Evolutionary conservation across 139 green algal genomes (phyloP).

Genomic region (Micractinium sp.): DNA sequence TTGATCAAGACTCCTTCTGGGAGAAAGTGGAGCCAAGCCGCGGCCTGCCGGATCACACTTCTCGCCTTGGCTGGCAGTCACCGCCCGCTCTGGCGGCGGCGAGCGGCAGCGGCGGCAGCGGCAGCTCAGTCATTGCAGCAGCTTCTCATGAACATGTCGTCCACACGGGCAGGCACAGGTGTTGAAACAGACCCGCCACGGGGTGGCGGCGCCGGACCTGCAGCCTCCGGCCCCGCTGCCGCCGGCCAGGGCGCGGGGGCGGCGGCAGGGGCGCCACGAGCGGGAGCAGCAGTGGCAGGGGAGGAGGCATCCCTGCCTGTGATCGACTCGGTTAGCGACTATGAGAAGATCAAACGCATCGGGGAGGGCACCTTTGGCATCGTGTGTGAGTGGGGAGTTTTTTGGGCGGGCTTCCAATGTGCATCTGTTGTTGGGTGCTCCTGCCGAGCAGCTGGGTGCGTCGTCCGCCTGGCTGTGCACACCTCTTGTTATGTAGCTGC

Average conservation of each 20-base stretch:
- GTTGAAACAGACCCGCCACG: too few relatives aligned
- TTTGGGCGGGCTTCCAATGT: too few relatives aligned
- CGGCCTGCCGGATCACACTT: too few relatives aligned
- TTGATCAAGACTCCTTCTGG: too few relatives aligned
- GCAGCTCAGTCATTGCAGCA: too few relatives aligned
- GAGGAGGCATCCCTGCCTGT: slow-evolving; percentile 13
- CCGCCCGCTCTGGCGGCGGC: too few relatives aligned
- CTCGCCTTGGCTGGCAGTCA: too few relatives aligned
- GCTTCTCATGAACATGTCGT: neutral
- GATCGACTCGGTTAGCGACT: slow-evolving; percentile 60
- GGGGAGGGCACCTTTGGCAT: slow-evolving; percentile 83
- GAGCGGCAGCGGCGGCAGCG: too few relatives aligned
- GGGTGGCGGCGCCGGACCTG: too few relatives aligned
- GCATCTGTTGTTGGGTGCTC: too few relatives aligned
- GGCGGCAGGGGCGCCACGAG: neutral
- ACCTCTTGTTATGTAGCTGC: neutral
- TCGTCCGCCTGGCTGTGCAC: too few relatives aligned
- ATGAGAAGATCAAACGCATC: slow-evolving; percentile 80
- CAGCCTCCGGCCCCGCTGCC: neutral
- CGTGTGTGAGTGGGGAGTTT: slow-evolving; percentile 54
- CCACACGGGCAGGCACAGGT: neutral
- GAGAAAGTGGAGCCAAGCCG: too few relatives aligned
- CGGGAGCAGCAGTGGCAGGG: neutral
- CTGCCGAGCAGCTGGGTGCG: neutral
- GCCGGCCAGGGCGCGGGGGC: neutral